phyloP scores from a whole-genome alignment of 768 basidiomycete genomes.

The Phylloporus sp. region DNA sequence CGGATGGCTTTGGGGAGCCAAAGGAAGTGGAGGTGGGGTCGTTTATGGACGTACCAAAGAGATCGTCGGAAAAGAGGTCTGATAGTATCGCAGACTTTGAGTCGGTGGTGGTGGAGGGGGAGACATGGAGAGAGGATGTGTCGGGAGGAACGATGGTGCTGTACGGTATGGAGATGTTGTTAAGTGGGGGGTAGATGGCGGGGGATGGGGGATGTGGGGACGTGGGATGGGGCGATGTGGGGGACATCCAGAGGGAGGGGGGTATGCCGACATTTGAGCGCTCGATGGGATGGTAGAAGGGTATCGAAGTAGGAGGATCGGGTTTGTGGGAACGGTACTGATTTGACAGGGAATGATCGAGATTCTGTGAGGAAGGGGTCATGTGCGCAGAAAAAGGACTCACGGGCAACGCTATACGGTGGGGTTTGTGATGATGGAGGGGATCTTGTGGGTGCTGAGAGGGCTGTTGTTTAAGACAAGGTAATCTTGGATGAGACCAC shows the following conservation, averaged over 20 bases:
- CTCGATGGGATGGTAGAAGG: constrained; percentile 38
- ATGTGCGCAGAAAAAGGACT: constrained; percentile 7
- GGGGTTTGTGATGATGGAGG: constrained; percentile 15
- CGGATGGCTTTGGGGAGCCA: constrained; percentile 62
- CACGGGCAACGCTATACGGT: constrained; percentile 14
- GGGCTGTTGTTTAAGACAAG: constrained; percentile 30
- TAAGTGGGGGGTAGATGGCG: constrained; percentile 37
- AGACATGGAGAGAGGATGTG: constrained; percentile 33
- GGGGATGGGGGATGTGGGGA: constrained; percentile 38
- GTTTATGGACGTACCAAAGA: constrained; percentile 40
- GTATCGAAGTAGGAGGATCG: constrained; percentile 17
- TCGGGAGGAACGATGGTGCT: constrained; percentile 30
- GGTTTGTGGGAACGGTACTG: constrained; percentile 6
- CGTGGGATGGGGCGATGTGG: constrained; percentile 51
- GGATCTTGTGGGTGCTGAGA: constrained; percentile 9
- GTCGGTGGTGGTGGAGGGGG: constrained; percentile 44
- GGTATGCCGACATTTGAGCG: constrained; percentile 55
- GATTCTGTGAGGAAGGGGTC: constrained; percentile 9
- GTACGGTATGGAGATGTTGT: constrained; percentile 35
- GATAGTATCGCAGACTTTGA: constrained; percentile 62
- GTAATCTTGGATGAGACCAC: constrained; percentile 30
- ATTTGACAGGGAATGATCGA: constrained; percentile 20
- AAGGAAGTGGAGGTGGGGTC: constrained; percentile 47
- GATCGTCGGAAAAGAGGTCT: constrained; percentile 67
- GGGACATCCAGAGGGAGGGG: constrained; percentile 85